Evolutionary conservation across 208 protist species (phyloP).

Genomic region (Leishmania arabica): DNA sequence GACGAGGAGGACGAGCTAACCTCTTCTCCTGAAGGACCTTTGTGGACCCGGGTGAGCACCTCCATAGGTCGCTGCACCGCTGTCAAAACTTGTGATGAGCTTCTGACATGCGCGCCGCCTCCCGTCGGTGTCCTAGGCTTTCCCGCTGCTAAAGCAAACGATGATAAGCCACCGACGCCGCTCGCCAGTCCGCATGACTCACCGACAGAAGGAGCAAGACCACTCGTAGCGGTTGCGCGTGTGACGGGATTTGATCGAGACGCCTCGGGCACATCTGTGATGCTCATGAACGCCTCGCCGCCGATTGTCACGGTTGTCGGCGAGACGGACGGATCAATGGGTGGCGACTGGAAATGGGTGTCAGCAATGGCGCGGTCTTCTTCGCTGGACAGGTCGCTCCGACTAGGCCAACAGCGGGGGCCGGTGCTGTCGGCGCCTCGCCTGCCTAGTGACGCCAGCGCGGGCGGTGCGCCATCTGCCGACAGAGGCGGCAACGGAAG

Average conservation of each 20-base stretch:
- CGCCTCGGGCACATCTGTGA: slow-evolving; percentile 11
- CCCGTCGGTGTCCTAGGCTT: neutral
- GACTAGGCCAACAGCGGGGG: neutral
- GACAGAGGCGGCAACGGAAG: neutral
- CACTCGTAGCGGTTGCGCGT: neutral
- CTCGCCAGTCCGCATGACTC: neutral
- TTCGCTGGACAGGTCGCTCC: slow-evolving; percentile 14
- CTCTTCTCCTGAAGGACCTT: neutral
- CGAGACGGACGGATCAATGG: slow-evolving; percentile 4
- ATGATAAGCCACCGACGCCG: neutral
- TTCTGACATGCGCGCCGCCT: neutral
- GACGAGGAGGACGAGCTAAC: slow-evolving; percentile 7
- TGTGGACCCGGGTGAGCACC: neutral
- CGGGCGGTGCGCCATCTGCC: neutral
- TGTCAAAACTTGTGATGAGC: neutral
- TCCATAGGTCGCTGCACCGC: neutral
- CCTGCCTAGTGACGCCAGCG: neutral
- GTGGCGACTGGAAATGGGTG: slow-evolving; percentile 3
- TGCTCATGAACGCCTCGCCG: slow-evolving; percentile 12
- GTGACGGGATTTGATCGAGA: neutral
- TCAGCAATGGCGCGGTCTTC: slow-evolving; percentile 1
- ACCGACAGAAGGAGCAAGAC: neutral
- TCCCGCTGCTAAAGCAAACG: neutral
- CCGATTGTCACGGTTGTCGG: slow-evolving; percentile 6
- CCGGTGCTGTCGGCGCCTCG: neutral